These are phyloP conservation scores for Abelmoschus esculentus DNA, from an alignment of 345 rosid species.

Conservation along the genomic window DNA sequence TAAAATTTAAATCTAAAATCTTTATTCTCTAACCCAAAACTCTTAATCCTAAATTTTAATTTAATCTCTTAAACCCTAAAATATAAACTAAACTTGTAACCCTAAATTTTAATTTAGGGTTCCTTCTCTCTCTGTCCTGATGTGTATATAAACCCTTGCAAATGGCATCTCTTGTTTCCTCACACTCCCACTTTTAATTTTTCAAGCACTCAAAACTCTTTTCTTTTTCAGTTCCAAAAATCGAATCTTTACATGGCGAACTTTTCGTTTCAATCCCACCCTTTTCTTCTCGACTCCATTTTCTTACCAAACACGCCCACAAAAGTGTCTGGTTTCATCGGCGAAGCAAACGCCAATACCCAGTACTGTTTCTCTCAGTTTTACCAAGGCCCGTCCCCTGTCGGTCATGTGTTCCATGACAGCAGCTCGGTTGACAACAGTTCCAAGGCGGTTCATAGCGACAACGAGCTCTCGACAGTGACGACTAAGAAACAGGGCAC, in stretches of 20 bases:
- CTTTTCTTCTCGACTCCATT: constrained; percentile 40
- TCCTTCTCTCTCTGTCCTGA: neutral
- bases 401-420: constrained; percentile 11
- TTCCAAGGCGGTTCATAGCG: constrained; percentile 18
- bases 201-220: neutral
- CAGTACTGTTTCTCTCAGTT: constrained; percentile 21
- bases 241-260: constrained; percentile 42
- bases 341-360: constrained; percentile 17
- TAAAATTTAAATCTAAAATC: too few relatives aligned
- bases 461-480: constrained; percentile 27
- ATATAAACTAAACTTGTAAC: too few relatives aligned
- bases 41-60: too few relatives aligned
- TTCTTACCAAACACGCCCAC: constrained; percentile 23
- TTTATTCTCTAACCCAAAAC: too few relatives aligned
- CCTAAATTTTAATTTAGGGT: too few relatives aligned
- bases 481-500: constrained; percentile 38
- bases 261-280: constrained; percentile 42
- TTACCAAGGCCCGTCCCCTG: constrained; percentile 15
- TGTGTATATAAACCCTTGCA: constrained; percentile 5
- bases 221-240: neutral
- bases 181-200: neutral
- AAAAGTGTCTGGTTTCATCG: constrained; percentile 23
- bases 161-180: neutral
- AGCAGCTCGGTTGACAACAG: constrained; percentile 9
- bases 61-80: too few relatives aligned